Evolutionary conservation across 2,329 filamentous ascomycete species (phyloP), one percentile per base, ranked within the genome.

Genomic region (Exophiala calicioides): DNA sequence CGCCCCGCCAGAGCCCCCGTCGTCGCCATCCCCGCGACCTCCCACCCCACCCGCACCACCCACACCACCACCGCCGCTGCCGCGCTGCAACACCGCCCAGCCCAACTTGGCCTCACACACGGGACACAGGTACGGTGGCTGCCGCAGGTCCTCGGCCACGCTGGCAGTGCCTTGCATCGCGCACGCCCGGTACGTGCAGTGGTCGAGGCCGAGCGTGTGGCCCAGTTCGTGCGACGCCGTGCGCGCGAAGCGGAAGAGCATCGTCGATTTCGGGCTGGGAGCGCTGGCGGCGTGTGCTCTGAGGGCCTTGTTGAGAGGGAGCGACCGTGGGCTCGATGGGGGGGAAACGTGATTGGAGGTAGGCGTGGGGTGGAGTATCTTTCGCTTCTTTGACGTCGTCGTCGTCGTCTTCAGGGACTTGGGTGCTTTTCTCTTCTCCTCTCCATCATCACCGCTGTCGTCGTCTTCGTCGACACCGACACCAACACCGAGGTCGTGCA

Each of bases 201-300:
- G 84, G 5, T 65, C 82, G 10, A 88, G 70, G 0, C 78, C 80
- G 27, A 88, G 75, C 58, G 82, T 87, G 61, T 86, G 84, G 0
- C 81, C 80, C 0, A 87, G 64, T 58, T 88, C 84, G 59, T 87
- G 84, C 1, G 74, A 73, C 1, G 76, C 77, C 0, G 83, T 85
- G 38, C 75, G 76, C 41, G 71, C 80, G 2, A 80, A 62, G 8
- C 77, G 71, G 7, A 72, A 73, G 10, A 86, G 72, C 80, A 82
- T 86, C 1, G 83, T 59, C 24, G 24, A 27, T 27, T 7, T 27
- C 24, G 7, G 12, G 12, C 24, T 7, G 24, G 24, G 24, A 27
- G n/a, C 0, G 37, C 38, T 19, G 31, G 10, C 12, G 24, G 36
- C 12, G 18, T 44, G 41, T 21, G 41, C 32, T n/a, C 3, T 37